Base-by-base conservation (phyloP, 2,329 filamentous ascomycete species). In the Metarhizium brunneum region DNA sequence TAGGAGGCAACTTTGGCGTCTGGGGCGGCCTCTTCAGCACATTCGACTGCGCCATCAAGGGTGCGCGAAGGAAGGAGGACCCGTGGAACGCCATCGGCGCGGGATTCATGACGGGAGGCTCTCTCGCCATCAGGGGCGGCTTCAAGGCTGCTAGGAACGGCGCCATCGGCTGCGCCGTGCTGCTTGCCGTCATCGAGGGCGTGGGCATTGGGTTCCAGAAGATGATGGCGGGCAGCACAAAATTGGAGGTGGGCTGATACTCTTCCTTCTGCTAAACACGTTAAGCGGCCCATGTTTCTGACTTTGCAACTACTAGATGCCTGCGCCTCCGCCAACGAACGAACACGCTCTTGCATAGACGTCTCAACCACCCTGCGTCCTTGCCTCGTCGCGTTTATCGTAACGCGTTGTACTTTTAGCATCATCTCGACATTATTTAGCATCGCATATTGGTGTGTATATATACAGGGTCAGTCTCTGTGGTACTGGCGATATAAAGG, bases 61-160 rank as follows among this genome's bases (percentile, higher is more conserved):
- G 92, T 56, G 77, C 92, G 56, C 79, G 91, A 61, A 89, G 92
- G 80, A 97, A 96, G 85, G 94, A 99, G 73, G 92, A 97, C 71
- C 91, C 92, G 14, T 97, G 90, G 77, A 97, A 97, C 76, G 90
- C 92, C 66, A 97, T 97, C 71, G 94, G 92, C 64, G 94, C 92
- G 45, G 94, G 94, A 54, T 96, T 96, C 80, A 92, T 96, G 73
- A 97, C 94, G 3, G 92, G 91, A 66, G 94, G 94, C 63, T 84
- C 92, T 35, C 80, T 99, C 38, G 94, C 94, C 53, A 85, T 97
- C 59, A 84, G 94, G 75, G 94, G 94, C 66, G 94, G 92, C 58
- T 87, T 87, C 72, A 92, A 90, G 77, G 90, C 92, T 25, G 91
- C 92, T 60, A 82, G 92, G 65, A 97, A 97, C 74, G 91, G 90